Percentiles rank a stretch among this genome's conserved stretches.
These are phyloP conservation scores for Danielozyma ontarioensis DNA, from an alignment of 805 yeast species.

Conservation along the genomic window DNA sequence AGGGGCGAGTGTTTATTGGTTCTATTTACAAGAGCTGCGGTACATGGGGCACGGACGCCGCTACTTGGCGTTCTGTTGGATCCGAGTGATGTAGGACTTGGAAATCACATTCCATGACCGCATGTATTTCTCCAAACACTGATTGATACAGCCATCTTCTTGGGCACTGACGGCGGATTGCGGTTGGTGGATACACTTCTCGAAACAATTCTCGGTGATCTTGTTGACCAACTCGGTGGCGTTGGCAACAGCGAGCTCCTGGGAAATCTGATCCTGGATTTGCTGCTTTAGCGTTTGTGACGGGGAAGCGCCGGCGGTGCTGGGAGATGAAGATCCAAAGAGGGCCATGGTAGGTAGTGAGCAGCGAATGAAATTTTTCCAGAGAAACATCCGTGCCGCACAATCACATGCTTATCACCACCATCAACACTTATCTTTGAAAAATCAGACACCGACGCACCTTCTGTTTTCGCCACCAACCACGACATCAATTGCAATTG, in stretches of 20 bases:
- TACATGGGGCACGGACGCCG: too few species aligned
- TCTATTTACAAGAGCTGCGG: too few species aligned
- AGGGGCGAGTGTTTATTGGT: too few species aligned
- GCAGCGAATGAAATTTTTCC: neutral
- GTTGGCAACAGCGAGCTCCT: conserved; percentile 86
- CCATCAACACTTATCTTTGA: neutral
- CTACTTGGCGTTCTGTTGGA: conserved; percentile 59
- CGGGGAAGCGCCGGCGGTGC: conserved; percentile 6
- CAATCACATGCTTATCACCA: neutral
- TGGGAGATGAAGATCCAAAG: conserved; percentile 15
- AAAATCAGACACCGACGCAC: too few species aligned
- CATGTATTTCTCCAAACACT: conserved; percentile 85
- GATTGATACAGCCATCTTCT: conserved; percentile 65
- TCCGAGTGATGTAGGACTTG: conserved; percentile 68
- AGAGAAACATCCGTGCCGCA: neutral
- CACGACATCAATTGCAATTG: neutral
- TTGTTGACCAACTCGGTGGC: conserved; percentile 84
- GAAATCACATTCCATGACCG: conserved; percentile 86
- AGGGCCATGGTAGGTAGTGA: conserved; percentile 19
- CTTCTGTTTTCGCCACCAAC: neutral
- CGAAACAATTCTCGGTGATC: conserved; percentile 82
- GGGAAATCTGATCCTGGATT: conserved; percentile 65
- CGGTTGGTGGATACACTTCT: conserved; percentile 67
- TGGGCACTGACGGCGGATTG: conserved; percentile 40
- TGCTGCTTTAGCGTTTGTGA: conserved; percentile 51